These are phyloP conservation scores for Eutrema salsugineum DNA, from an alignment of 441 rosid genomes.

Conservation along the genomic window DNA sequence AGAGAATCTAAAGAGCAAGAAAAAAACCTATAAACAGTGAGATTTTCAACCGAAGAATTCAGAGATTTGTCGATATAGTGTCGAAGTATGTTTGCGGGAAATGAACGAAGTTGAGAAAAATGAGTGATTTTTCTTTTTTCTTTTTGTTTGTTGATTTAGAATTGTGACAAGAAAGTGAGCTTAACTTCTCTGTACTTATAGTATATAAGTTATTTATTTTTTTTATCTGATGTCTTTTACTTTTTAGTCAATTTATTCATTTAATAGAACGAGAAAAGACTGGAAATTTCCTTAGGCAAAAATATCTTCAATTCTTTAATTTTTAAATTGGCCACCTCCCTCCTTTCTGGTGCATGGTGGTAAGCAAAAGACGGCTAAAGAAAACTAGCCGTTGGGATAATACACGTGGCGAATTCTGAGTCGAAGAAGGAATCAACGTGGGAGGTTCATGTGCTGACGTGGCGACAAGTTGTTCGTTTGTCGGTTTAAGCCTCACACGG, in stretches of 20 bases:
- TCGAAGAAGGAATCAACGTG: conserved; percentile 7
- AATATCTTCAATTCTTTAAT: conserved; percentile 8
- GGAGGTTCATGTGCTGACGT: conserved; percentile 24
- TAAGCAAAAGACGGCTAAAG: conserved; percentile 21
- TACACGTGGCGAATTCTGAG: conserved; percentile 2
- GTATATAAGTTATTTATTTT: not conserved
- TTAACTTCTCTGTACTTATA: conserved; percentile 9
- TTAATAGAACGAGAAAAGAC: conserved; percentile 12
- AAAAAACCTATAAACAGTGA: conserved; percentile 2
- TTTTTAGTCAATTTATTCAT: not conserved
- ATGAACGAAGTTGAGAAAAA: conserved; percentile 21
- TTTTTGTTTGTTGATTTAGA: not conserved
- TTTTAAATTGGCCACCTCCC: conserved; percentile 8
- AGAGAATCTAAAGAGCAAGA: not conserved
- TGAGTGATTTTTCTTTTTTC: conserved; percentile 21
- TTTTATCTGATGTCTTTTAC: not conserved
- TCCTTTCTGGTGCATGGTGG: not conserved
- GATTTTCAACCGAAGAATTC: not conserved
- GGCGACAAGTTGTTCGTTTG: conserved; percentile 10
- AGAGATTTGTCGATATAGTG: not conserved
- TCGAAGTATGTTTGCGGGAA: not conserved
- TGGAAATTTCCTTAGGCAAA: conserved; percentile 13
- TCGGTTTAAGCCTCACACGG: conserved; percentile 31
- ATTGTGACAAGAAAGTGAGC: not conserved
- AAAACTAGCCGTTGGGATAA: conserved; percentile 31